These are phyloP conservation scores for Pichia sp. DNA, from an alignment of 1,139 yeast genomes.

Conservation along the genomic window DNA sequence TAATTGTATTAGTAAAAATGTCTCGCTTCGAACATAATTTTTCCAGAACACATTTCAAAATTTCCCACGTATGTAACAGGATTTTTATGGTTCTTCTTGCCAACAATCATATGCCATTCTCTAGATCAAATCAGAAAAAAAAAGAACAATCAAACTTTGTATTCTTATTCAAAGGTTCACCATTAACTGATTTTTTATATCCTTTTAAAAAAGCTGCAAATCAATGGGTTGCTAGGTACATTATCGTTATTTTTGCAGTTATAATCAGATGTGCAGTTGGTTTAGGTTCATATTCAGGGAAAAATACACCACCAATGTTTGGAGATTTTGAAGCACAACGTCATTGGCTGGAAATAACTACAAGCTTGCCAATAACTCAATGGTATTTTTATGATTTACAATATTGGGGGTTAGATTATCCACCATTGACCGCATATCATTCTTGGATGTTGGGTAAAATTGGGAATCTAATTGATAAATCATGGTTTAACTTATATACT, in stretches of 20 bases:
- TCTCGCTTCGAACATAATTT: neutral
- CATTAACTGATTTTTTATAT: constrained; percentile 50
- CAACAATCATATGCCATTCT: neutral
- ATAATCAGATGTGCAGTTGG: constrained; percentile 83
- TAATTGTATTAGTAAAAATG: too few relatives aligned
- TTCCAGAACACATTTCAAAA: neutral
- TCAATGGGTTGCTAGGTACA: constrained; percentile 86
- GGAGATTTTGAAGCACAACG: constrained; percentile 98
- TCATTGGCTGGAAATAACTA: constrained; percentile 95
- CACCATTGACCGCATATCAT: constrained; percentile 93
- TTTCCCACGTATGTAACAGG: too few relatives aligned
- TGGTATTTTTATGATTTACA: constrained; percentile 90
- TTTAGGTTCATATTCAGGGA: constrained; percentile 80
- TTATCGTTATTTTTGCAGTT: constrained; percentile 66
- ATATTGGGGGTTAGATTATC: constrained; percentile 97
- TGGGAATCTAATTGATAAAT: constrained; percentile 54
- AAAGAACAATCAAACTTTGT: constrained; percentile 18
- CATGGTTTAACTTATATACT: constrained; percentile 68
- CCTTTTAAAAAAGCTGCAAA: constrained; percentile 67
- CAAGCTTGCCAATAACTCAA: constrained; percentile 57
- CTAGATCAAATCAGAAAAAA: neutral
- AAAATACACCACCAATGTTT: constrained; percentile 61
- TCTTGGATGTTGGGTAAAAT: constrained; percentile 73
- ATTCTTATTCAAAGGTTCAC: constrained; percentile 35
- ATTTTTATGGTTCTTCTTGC: too few relatives aligned